Base-by-base conservation (phyloP, 2,329 filamentous ascomycete genomes). In the Colletotrichum orbiculare region DNA sequence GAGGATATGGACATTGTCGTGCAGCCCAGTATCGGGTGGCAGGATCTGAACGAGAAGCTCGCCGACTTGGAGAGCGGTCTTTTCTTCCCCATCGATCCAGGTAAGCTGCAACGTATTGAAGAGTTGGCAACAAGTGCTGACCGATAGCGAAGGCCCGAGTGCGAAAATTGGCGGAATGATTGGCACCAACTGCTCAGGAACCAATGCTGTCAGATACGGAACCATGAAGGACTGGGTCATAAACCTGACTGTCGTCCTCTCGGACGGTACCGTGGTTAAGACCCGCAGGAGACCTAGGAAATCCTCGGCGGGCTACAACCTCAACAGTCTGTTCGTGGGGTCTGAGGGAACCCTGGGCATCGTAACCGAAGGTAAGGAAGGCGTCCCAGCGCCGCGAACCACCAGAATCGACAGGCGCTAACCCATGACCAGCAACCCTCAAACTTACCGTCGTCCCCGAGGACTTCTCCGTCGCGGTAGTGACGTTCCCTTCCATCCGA, bases 1-100 rank as follows among this genome's bases (percentile, higher is more conserved):
- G 90, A 92, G 4, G 94, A 97, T 75, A 93, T 97, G 91, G 94
- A 97, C 71, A 85, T 97, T 54, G 92, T 97, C 5, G 93, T 97
- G 3, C 94, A 97, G 75, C 94, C 94, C 3, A 92, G 91, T 7
- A 90, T 97, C 9, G 90, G 91, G n/a, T 97, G 94, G 94, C 94
- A 96, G 85, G 88, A 91, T 56, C 80, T 97, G 63, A 97, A 97
- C 72, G 88, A 91, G 69, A 79, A 87, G 71, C 75, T 89, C 49
- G 83, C 88, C 53, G 88, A 91, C 72, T 87, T 91, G 76, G 83
- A 87, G 43, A 89, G 87, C 4, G 92, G 92, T 0, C 85, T 97
- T 1, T 97, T 97, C 79, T 96, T 97, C 74, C 94, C 94, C 1
- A 89, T 97, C 11, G 94, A 97, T 72, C 94, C 94, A 11, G 92